phyloP scores from a whole-genome alignment of 352 stramenopile genomes.

The Phytophthora litchii region DNA sequence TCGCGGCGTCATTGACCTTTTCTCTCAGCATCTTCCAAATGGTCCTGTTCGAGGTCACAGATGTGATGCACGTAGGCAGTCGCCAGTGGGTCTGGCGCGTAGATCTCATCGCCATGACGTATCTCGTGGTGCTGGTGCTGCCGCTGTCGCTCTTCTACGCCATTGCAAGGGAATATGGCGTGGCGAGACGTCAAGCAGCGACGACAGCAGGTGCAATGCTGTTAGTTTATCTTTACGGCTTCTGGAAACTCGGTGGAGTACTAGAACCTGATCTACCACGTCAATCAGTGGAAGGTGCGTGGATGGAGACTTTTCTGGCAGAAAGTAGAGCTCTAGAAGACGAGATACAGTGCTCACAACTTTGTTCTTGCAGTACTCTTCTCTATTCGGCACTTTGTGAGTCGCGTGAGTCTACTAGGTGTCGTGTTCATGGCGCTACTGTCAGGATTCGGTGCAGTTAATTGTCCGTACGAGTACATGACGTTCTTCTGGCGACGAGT shows the following conservation, averaged over 20 bases:
- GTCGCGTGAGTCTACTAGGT: conserved; percentile 77
- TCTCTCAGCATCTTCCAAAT: conserved; percentile 84
- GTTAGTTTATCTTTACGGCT: conserved; percentile 70
- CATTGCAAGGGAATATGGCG: conserved; percentile 65
- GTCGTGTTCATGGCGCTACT: conserved; percentile 86
- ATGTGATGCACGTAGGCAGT: conserved; percentile 61
- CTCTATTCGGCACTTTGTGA: conserved; percentile 84
- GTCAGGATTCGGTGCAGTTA: conserved; percentile 83
- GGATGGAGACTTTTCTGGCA: background rate
- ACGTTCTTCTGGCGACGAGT: conserved; percentile 82
- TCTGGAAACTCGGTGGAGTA: conserved; percentile 71
- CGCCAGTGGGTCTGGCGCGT: conserved; percentile 81
- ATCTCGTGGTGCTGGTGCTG: conserved; percentile 77
- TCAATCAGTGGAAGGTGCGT: conserved; percentile 57
- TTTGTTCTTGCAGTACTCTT: conserved; percentile 55
- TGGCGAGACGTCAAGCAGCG: conserved; percentile 31
- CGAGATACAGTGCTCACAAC: too few relatives aligned
- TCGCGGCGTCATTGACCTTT: conserved; percentile 76
- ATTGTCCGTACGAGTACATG: conserved; percentile 88
- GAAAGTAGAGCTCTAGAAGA: conserved; percentile 16
- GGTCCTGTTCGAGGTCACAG: conserved; percentile 82
- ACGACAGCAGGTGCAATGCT: conserved; percentile 35
- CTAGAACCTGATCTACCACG: conserved; percentile 49
- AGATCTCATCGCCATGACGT: conserved; percentile 80
- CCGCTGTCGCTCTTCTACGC: conserved; percentile 81